Base-by-base conservation (phyloP, 2,329 filamentous ascomycete genomes). In the Aureobasidium mangrovei region DNA sequence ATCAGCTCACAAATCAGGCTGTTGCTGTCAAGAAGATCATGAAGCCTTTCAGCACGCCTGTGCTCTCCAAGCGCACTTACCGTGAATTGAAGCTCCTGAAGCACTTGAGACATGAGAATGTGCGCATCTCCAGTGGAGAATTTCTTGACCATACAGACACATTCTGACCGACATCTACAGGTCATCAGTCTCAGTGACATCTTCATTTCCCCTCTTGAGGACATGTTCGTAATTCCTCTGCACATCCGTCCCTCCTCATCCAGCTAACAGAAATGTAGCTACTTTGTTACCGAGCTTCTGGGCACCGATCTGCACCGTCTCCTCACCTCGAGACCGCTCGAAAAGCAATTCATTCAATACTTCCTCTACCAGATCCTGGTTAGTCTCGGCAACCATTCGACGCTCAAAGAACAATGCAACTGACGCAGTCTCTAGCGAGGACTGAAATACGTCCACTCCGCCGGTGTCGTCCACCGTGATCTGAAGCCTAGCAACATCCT, bases 21-120 rank as follows among this genome's bases (percentile, higher is more conserved):
- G 93, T 98, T 58, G 93, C 93, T 57, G 91, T 98, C 70, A 98
- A 98, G 82, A 98, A 98, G 82, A 98, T 98, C 69, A 97, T 98
- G 91, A 98, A 97, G 78, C 93, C 93, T 7, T 98, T 98, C 75
- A 96, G 91, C 79, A 98, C 93, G n/a, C 91, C 93, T 1, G 93
- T 98, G 56, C 79, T 98, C 45, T 93, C 93, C 56, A 98, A 98
- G 78, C 83, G 93, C 69, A 98, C 93, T 62, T 98, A 98, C 72
- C 85, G 93, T 67, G 93, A 98, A 73, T 77, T 98, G 69, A 98
- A 97, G 78, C 81, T 98, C 60, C 78, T 98, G 67, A 98, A 97
- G 78, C 93, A 98, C 69, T 77, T 98, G 58, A 85, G 85, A 69
- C 93, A 98, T 71, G 93, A 98, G 75, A 98, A 98, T 75, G 91